phyloP scores from a whole-genome alignment of 2,329 filamentous ascomycete genomes.

The Pseudogymnoascus sp. region DNA sequence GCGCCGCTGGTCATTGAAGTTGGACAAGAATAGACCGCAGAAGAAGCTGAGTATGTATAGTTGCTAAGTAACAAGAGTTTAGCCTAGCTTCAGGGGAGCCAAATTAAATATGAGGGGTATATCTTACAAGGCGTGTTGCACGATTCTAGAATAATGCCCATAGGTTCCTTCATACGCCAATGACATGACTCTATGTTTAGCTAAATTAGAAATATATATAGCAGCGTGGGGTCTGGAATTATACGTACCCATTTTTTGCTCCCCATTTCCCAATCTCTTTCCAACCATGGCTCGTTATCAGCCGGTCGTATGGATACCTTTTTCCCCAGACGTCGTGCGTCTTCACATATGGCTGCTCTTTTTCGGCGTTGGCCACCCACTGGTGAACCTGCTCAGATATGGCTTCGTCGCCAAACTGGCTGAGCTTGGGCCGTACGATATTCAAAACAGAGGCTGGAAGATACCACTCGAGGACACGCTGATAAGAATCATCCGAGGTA shows the following conservation, averaged over 20 bases:
- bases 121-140: slow-evolving; percentile 33
- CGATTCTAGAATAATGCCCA: slow-evolving; percentile 31
- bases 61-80: slow-evolving; percentile 19
- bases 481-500: slow-evolving; percentile 1
- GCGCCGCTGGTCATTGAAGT: slow-evolving; percentile 41
- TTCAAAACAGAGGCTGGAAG: neutral
- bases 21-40: slow-evolving; percentile 41
- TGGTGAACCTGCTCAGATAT: slow-evolving; percentile 7
- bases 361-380: slow-evolving; percentile 11
- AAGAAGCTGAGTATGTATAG: slow-evolving; percentile 40
- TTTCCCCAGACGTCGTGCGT: slow-evolving; percentile 11
- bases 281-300: slow-evolving; percentile 11
- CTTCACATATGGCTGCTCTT: slow-evolving; percentile 11
- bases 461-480: slow-evolving; percentile 8
- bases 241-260: slow-evolving; percentile 9
- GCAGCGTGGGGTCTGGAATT: neutral
- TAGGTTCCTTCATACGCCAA: slow-evolving; percentile 35
- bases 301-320: slow-evolving; percentile 4
- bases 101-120: neutral
- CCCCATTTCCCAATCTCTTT: slow-evolving; percentile 12
- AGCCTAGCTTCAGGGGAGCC: neutral
- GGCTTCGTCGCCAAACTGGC: slow-evolving; percentile 10
- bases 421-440: slow-evolving; percentile 1
- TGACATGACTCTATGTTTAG: slow-evolving; percentile 27
- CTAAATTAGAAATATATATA: neutral